These are phyloP conservation scores for Macadamia integrifolia DNA, from an alignment of 164 flowering plant genomes.

Conservation along the genomic window DNA sequence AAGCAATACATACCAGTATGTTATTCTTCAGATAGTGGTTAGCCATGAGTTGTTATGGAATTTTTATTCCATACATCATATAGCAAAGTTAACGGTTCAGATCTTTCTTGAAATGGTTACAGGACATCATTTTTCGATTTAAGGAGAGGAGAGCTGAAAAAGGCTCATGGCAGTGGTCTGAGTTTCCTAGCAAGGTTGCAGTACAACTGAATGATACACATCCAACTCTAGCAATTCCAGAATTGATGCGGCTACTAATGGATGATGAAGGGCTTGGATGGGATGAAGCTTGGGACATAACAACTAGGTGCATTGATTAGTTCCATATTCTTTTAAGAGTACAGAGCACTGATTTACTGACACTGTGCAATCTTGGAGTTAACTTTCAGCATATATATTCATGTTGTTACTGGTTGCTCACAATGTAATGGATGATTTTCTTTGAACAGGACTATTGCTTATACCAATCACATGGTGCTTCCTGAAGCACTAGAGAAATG, in stretches of 20 bases:
- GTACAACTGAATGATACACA: constrained; percentile 97
- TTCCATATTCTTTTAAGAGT: background rate
- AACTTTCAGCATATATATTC: background rate
- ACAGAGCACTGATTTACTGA: background rate
- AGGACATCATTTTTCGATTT: constrained; percentile 88
- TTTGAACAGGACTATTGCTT: constrained; percentile 81
- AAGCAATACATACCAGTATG: too few relatives aligned
- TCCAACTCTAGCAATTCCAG: constrained; percentile 97
- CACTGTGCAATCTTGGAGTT: background rate
- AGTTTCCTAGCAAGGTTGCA: constrained; percentile 90
- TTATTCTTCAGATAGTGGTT: background rate
- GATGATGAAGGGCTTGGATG: constrained; percentile 96
- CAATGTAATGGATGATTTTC: background rate
- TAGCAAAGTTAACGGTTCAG: background rate
- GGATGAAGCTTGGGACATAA: constrained; percentile 98
- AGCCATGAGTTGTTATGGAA: background rate
- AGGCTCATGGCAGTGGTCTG: constrained; percentile 61
- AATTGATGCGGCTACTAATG: constrained; percentile 88
- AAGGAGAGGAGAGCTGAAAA: constrained; percentile 71
- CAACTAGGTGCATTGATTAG: constrained; percentile 43
- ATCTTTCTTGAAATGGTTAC: constrained; percentile 18
- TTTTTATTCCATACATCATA: background rate
- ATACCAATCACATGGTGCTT: constrained; percentile 96
- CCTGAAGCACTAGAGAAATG: constrained; percentile 99
- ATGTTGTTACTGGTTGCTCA: background rate